Percentiles rank a stretch among this genome's conserved stretches.
phyloP scores from a whole-genome alignment of 257 asterid species.

The Rauvolfia tetraphylla region DNA sequence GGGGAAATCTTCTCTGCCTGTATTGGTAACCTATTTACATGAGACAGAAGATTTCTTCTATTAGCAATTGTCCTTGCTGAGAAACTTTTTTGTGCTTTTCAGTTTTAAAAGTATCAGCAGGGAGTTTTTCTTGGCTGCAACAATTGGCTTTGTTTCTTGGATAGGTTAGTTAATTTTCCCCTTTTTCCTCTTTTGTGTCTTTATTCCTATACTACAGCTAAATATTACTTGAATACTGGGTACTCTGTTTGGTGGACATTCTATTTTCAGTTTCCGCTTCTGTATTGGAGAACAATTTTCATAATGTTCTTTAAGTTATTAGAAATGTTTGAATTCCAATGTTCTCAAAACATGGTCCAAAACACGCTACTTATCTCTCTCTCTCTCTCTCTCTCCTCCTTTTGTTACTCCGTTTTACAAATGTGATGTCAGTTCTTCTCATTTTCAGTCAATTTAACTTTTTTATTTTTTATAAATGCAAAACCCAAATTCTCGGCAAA shows the following conservation, averaged over 20 bases:
- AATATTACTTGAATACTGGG: background rate
- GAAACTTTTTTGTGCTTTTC: constrained; percentile 21
- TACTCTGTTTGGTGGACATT: no score
- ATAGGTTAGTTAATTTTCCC: constrained; percentile 20
- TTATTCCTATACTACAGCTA: background rate
- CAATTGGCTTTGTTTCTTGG: constrained; percentile 56
- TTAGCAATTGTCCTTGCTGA: background rate
- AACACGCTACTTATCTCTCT: no score
- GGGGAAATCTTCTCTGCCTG: constrained; percentile 94
- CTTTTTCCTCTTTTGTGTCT: background rate
- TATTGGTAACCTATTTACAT: constrained; percentile 50
- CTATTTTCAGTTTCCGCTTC: no score
- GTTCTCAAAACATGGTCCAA: no score
- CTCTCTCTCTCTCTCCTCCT: no score
- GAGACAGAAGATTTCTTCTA: background rate
- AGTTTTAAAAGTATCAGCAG: constrained; percentile 63
- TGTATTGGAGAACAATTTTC: background rate
- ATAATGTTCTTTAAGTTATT: no score
- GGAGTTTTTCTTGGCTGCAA: constrained; percentile 75
- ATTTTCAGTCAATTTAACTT: no score
- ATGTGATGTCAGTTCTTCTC: no score
- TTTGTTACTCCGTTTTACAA: no score
- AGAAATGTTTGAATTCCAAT: background rate
- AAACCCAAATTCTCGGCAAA: background rate
- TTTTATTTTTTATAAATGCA: background rate